These are phyloP conservation scores for Aureobasidium vineae DNA, from an alignment of 2,329 filamentous ascomycete species.

Conservation along the genomic window DNA sequence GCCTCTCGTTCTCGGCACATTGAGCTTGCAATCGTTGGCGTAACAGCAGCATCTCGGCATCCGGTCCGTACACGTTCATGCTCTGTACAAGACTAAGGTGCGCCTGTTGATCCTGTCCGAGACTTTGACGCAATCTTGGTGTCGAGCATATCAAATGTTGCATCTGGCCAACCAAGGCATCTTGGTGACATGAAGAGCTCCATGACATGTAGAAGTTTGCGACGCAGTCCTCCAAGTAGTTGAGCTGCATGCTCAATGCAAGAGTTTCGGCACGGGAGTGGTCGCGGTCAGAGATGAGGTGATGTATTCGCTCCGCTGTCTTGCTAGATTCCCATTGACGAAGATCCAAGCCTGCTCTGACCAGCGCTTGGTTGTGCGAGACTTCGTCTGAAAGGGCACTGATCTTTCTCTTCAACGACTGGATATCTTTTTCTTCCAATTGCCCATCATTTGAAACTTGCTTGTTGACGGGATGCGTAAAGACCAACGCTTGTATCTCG, in stretches of 20 bases:
- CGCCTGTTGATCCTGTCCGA: neutral
- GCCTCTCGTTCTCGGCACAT: conserved; percentile 28
- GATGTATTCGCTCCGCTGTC: conserved; percentile 12
- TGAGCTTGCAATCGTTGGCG: conserved; percentile 29
- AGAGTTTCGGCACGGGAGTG: conserved; percentile 16
- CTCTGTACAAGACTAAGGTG: conserved; percentile 2
- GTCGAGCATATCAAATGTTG: neutral
- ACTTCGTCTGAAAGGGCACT: neutral
- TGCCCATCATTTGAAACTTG: neutral
- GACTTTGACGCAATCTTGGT: neutral
- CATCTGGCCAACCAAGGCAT: neutral
- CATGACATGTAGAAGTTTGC: neutral
- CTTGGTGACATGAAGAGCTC: neutral
- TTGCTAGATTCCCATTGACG: conserved; percentile 1
- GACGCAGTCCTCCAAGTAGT: conserved; percentile 27
- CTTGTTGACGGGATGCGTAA: conserved; percentile 31
- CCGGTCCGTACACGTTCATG: neutral
- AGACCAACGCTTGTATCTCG: conserved; percentile 34
- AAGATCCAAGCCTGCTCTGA: conserved; percentile 7
- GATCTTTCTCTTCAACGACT: neutral
- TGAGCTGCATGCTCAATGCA: conserved; percentile 23
- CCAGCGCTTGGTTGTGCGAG: neutral
- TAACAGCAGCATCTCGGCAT: conserved; percentile 29
- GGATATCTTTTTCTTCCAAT: neutral
- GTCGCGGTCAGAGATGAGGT: conserved; percentile 29